Evolutionary conservation across 2,329 filamentous ascomycete genomes (phyloP), one percentile per base, ranked within the genome.

Genomic region (Geoglossum cookeanum): DNA sequence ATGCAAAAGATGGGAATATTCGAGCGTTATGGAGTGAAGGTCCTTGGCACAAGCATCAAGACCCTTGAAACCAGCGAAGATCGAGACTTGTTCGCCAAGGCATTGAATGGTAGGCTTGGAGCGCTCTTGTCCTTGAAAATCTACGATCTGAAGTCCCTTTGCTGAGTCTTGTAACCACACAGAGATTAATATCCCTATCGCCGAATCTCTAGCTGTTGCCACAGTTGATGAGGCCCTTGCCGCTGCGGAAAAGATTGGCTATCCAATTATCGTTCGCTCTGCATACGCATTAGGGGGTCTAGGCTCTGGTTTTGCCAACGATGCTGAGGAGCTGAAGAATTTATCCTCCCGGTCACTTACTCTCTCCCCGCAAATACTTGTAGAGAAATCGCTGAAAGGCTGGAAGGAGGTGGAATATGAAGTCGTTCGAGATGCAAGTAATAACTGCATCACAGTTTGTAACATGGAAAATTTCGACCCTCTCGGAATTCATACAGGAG

Each of bases 331-430:
- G 74, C 82, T 98, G 59, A 84, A 87, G 69, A 89, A 97, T 72
- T 79, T 98, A 78, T 85, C 90, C 62, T 90, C 92, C 61, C 83
- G 88, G 62, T 97, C 91, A 52, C 78, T 98, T 59, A 94, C 90
- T 49, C 80, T 97, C 39, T 91, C 91, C 1, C 91, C 92, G 55
- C 92, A 98, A 72, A 96, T 98, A 66, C 73, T 98, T 68, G 90
- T 98, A 59, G 92, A 98, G 77, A 97, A 97, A 74, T 95, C 89
- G 56, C 81, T 98, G 64, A 97, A 96, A 78, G 92, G 92, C 70
- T 98, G 92, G 92, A 98, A 98, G 74, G 92, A 98, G 72, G 85
- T 96, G 55, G 92, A 98, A 72, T 98, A 97, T 68, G 92, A 97
- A 72, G 92, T 97, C 58, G 92, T 97, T 61, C 87, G 92, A 65